Base-by-base conservation (phyloP, 371 early-diverging fungal genomes). In the Mucor circinelloides region DNA sequence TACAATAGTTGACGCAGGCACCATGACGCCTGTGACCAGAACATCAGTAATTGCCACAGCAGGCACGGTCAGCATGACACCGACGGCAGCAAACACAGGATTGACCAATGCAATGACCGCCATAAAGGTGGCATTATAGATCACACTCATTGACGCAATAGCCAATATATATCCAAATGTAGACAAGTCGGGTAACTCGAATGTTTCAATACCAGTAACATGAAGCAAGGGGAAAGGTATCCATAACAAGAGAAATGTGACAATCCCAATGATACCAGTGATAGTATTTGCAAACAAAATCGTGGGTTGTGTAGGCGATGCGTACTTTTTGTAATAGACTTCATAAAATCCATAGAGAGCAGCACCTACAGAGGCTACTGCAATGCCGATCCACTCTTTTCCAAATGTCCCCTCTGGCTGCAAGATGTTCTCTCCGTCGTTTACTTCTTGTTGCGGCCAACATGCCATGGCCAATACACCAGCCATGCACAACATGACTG, bases 41-140 rank as follows among this genome's bases (percentile, higher is more conserved):
- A 90, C 79, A 67, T 91, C 91, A 1, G 84, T 81, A 2, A 90
- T 68, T 6, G 93, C 91, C 42, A 92, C 90, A 28, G 86, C 78
- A 13, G 94, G 94, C 32, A 93, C 88, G 3, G 94, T 93, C 34
- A 92, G 80, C 93, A 94, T 91, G 15, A 91, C 85, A 30, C 93
- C 93, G 13, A 94, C 87, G 34, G 93, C 88, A 2, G 93, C 94
- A 85, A 93, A 92, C 17, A 92, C 86, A 2, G 94, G 94, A 36
- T 86, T 88, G 15, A 90, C 91, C 28, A 91, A 76, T 1, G 91
- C 88, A 66, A 94, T 89, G 23, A 93, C 86, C 6, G 89, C 85
- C 92, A 93, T 91, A 66, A 90, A 89, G 9, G 88, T 86, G 2
- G 87, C 93, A 67, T 94, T 93, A 74, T 90, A 94, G 10, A 89